Base-by-base conservation (phyloP, 805 yeast species). In the Myxozyma monticola region DNA sequence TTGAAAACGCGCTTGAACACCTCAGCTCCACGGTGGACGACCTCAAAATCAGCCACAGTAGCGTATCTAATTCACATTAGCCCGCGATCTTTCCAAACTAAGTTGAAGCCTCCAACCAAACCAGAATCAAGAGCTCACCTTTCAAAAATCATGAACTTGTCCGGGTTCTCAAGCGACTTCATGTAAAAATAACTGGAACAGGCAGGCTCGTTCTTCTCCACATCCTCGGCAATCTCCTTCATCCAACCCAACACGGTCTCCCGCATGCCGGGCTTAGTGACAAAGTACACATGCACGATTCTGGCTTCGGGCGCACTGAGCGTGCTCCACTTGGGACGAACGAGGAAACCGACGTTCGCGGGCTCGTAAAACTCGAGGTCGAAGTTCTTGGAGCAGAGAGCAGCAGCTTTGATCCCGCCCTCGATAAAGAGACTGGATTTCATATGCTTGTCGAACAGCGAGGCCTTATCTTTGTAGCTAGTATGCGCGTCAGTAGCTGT, bases 171-270 rank as follows among this genome's bases (percentile, higher is more conserved):
- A 10, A 35, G 35, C 15, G 49, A 31, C 36, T 28, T 37, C 40
- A 37, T 20, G 37, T 36, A 52, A 34, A 34, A 37, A 37, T 54
- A 54, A 29, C 48, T 38, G 33, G 18, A 47, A 46, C 53, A 42
- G 36, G 35, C 39, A 3, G 47, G 48, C 43, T 54, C 59, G 28
- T 40, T 48, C 25, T 28, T 54, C 20, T 9, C 12, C 10, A 49
- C 55, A 14, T 37, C 53, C 17, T 34, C 40, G 5, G 47, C 54
- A 12, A 40, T 20, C 46, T 79, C 82, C 62, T 88, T 84, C 55
- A 89, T 80, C 62, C 83, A 81, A 64, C 88, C 95, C 68, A 88
- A 85, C 54, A 90, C 80, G 62, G 82, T 81, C 64, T 89, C 96
- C 67, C 89, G 87, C 42, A 43, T 50, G 28, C 59, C 59, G 17